A percentile compares a stretch with the other conserved stretches of the same genome.
Evolutionary conservation across 768 basidiomycete species (phyloP).

Genomic region (Ephemerocybe angulata): DNA sequence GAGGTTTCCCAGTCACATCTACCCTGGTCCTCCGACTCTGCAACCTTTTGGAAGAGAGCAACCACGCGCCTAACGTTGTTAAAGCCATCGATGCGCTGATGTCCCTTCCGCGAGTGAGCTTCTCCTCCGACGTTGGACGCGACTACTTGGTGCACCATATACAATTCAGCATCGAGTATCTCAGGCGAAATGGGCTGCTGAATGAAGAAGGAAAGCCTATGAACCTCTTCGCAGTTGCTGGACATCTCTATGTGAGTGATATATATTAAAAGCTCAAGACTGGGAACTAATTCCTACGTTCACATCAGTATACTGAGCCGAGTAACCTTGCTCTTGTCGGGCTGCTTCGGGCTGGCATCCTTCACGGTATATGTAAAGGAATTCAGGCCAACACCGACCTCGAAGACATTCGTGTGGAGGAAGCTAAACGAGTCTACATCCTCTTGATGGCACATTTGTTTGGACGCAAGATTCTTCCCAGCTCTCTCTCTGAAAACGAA

Average conservation of each 20-base stretch:
- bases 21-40: slow-evolving; percentile 64
- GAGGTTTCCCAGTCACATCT: slow-evolving; percentile 63
- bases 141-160: slow-evolving; percentile 62
- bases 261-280: too few relatives aligned
- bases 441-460: slow-evolving; percentile 63
- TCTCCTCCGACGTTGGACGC: slow-evolving; percentile 50
- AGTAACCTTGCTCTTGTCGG: slow-evolving; percentile 63
- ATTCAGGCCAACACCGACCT: neutral
- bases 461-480: slow-evolving; percentile 52
- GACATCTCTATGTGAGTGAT: slow-evolving; percentile 50
- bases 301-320: slow-evolving; percentile 54
- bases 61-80: slow-evolving; percentile 44
- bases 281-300: neutral
- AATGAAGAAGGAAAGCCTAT: slow-evolving; percentile 52
- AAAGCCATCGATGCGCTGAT: slow-evolving; percentile 51
- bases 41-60: slow-evolving; percentile 62
- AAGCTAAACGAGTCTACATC: slow-evolving; percentile 49
- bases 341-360: slow-evolving; percentile 52
- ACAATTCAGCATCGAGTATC: slow-evolving; percentile 69
- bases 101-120: slow-evolving; percentile 54
- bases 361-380: slow-evolving; percentile 53
- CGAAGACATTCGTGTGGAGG: slow-evolving; percentile 29
- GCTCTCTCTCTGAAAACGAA: slow-evolving; percentile 35
- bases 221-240: slow-evolving; percentile 51
- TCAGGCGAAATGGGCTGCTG: slow-evolving; percentile 54